Evolutionary conservation across 306 rosid genomes (phyloP).

Genomic region (Sophora flavescens): DNA sequence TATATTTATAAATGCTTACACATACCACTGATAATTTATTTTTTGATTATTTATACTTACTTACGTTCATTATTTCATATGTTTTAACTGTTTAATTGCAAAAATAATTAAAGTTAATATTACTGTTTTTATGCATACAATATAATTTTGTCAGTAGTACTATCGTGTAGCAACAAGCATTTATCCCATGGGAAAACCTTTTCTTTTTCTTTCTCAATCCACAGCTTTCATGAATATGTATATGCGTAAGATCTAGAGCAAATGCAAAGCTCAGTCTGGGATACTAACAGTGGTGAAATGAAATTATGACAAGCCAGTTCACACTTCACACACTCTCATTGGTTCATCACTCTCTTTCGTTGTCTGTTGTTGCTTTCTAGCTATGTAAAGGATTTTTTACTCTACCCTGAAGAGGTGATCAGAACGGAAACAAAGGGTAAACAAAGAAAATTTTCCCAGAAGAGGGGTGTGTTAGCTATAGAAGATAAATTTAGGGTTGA

Average conservation of each 20-base stretch:
- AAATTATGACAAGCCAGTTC: constrained; percentile 49
- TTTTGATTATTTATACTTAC: too few species aligned
- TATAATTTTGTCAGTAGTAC: too few species aligned
- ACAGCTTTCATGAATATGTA: constrained; percentile 57
- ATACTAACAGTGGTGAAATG: constrained; percentile 45
- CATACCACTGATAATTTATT: too few species aligned
- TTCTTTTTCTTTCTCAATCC: constrained; percentile 46
- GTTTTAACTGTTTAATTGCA: too few species aligned
- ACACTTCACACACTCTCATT: constrained; percentile 45
- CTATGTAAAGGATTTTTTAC: constrained; percentile 45
- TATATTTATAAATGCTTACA: not conserved
- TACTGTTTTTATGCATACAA: too few species aligned
- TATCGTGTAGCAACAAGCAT: not conserved
- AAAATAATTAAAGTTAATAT: too few species aligned
- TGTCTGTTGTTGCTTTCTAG: constrained; percentile 35
- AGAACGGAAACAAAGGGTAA: not conserved
- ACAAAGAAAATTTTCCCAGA: constrained; percentile 2
- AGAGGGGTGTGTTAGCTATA: not conserved
- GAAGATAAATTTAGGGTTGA: constrained; percentile 52
- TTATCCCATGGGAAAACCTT: not conserved
- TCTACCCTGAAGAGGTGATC: constrained; percentile 9
- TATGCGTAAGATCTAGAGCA: constrained; percentile 51
- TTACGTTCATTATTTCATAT: too few species aligned
- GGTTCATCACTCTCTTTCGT: constrained; percentile 52
- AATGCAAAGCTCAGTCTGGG: constrained; percentile 45